A percentile compares a stretch with the other conserved stretches of the same genome.
phyloP scores from a whole-genome alignment of 208 protist genomes.

The Wallacemonas sp. region DNA sequence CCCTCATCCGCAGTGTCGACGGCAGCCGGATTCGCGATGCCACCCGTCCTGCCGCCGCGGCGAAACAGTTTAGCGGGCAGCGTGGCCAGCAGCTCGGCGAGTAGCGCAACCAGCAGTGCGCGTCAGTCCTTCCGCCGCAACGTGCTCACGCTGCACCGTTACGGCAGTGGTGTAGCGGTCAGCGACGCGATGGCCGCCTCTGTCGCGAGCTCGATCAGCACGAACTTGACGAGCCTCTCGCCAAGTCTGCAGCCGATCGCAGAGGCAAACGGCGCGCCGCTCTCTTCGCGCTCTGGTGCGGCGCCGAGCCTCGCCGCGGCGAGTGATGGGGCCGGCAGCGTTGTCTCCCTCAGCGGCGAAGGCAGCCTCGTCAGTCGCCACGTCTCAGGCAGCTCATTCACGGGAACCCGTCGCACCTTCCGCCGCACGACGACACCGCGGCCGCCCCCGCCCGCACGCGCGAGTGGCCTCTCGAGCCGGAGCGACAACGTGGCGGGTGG shows the following conservation, averaged over 20 bases:
- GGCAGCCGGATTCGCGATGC: not conserved
- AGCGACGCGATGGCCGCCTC: not conserved
- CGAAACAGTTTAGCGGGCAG: conserved; percentile 2
- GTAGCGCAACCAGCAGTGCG: conserved; percentile 17
- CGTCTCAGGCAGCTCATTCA: not conserved
- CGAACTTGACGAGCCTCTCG: conserved; percentile 1
- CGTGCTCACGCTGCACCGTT: not conserved
- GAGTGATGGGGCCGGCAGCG: not conserved
- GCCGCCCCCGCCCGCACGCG: not conserved
- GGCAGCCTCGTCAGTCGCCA: not conserved
- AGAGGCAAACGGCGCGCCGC: not conserved
- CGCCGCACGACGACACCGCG: not conserved
- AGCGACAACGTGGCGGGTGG: no score
- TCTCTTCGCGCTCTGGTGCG: not conserved
- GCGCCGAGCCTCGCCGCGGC: not conserved
- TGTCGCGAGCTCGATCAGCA: conserved; percentile 8
- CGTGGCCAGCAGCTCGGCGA: conserved; percentile 14
- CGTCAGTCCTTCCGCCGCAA: conserved; percentile 18
- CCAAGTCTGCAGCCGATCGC: not conserved
- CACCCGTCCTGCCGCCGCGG: not conserved
- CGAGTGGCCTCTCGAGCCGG: not conserved
- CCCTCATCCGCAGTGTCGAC: no score
- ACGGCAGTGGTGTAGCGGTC: not conserved
- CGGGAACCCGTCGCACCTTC: conserved; percentile 4
- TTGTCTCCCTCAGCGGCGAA: not conserved